These are phyloP conservation scores for Cichorium intybus DNA, from an alignment of 140 eudicot genomes.

Conservation along the genomic window DNA sequence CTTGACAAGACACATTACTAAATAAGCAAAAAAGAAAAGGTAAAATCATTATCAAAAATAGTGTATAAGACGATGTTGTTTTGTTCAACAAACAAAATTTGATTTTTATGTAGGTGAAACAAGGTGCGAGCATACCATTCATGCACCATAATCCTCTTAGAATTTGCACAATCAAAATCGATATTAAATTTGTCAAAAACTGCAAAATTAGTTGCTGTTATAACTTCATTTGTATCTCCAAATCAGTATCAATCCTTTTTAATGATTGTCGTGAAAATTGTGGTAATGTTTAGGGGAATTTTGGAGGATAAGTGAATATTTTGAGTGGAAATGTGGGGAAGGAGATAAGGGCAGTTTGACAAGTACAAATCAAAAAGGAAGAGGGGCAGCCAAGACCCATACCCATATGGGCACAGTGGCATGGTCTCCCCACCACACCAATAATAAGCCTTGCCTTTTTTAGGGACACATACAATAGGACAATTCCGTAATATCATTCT, in stretches of 20 bases:
- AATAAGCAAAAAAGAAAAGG: not conserved
- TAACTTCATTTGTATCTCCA: too few species aligned
- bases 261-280: too few species aligned
- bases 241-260: too few species aligned
- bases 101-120: too few species aligned
- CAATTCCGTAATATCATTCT: constrained; percentile 34
- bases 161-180: too few species aligned
- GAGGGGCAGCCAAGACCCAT: constrained; percentile 22
- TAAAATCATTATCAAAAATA: not conserved
- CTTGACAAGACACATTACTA: not conserved
- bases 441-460: constrained; percentile 35
- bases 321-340: constrained; percentile 1
- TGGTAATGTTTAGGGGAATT: not conserved
- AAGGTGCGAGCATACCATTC: too few species aligned
- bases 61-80: not conserved
- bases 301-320: not conserved
- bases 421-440: constrained; percentile 51
- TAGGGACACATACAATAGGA: constrained; percentile 32
- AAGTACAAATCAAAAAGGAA: constrained; percentile 28
- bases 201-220: too few species aligned
- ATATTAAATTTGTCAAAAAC: too few species aligned
- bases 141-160: too few species aligned
- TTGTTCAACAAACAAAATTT: not conserved
- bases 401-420: constrained; percentile 41
- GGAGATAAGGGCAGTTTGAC: constrained; percentile 39